A percentile compares a stretch with the other conserved stretches of the same genome.
These are phyloP conservation scores for Ogataea henricii DNA, from an alignment of 805 yeast species.

Conservation along the genomic window DNA sequence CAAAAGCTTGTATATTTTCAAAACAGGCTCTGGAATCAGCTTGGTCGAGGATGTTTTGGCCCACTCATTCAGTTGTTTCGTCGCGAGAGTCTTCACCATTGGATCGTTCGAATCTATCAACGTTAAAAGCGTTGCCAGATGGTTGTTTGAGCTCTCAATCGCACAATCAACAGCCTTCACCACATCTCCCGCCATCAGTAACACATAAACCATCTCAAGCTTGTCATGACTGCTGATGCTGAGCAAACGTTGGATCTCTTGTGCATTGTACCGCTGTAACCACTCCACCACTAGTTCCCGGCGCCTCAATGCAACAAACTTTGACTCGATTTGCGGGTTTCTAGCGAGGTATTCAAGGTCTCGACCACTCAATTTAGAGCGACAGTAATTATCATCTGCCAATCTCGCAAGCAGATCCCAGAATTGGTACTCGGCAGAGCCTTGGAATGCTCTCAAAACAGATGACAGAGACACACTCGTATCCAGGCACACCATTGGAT, in stretches of 20 bases:
- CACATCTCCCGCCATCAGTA: conserved; percentile 56
- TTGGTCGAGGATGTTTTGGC: conserved; percentile 39
- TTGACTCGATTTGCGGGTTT: conserved; percentile 10
- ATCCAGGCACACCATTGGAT: conserved; percentile 41
- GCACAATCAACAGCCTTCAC: conserved; percentile 65
- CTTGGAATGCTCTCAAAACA: conserved; percentile 20
- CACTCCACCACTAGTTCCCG: conserved; percentile 54
- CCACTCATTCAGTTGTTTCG: conserved; percentile 70
- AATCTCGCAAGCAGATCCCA: conserved; percentile 66
- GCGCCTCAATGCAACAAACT: conserved; percentile 34
- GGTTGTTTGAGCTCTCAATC: conserved; percentile 59
- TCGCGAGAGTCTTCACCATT: conserved; percentile 56
- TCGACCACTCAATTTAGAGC: conserved; percentile 13
- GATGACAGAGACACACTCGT: conserved; percentile 34
- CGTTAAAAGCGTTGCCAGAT: conserved; percentile 70
- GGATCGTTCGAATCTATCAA: conserved; percentile 71
- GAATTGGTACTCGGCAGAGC: conserved; percentile 30
- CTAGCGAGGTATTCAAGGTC: conserved; percentile 11
- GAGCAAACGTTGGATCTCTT: conserved; percentile 37
- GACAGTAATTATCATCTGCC: conserved; percentile 47
- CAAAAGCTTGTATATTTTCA: conserved; percentile 65
- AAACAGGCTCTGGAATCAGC: conserved; percentile 53
- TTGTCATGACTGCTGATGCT: conserved; percentile 35
- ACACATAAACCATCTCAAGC: conserved; percentile 52
- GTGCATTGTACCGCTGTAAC: conserved; percentile 50